Conservation (phyloP, 2,329 filamentous ascomycete species). For the Colletotrichum australisinense region DNA sequence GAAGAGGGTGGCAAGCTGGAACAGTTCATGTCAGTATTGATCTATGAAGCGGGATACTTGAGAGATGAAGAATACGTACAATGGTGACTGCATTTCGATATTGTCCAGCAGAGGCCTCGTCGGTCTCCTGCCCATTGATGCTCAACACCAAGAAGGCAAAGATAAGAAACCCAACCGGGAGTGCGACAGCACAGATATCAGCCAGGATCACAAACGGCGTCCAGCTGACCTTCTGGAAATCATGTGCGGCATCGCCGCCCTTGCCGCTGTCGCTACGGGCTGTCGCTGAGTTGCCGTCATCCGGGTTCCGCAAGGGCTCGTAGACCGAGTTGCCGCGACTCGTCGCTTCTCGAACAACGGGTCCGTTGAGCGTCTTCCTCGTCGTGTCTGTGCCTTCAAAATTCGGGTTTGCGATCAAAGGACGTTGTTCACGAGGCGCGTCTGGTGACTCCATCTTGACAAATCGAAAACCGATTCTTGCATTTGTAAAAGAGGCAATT, state of each 20-base stretch:
- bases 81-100: not conserved
- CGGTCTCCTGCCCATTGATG: not conserved
- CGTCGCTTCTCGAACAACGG: not conserved
- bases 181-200: not conserved
- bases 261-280: not conserved
- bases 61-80: not conserved
- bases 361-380: not conserved
- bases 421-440: not conserved
- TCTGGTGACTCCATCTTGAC: not conserved
- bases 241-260: not conserved
- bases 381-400: not conserved
- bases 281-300: too few species aligned
- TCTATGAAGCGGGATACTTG: not conserved
- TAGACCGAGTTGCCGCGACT: not conserved
- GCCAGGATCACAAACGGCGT: not conserved
- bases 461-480: not conserved
- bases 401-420: not conserved
- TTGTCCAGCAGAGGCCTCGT: not conserved
- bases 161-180: not conserved
- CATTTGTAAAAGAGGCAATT: not conserved
- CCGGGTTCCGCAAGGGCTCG: not conserved
- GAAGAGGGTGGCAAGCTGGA: constrained; percentile 39
- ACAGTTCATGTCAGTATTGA: not conserved
- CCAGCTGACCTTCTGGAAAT: not conserved
- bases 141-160: not conserved